phyloP scores from a whole-genome alignment of 2,329 filamentous ascomycete genomes.

The Cladosporium sp. region DNA sequence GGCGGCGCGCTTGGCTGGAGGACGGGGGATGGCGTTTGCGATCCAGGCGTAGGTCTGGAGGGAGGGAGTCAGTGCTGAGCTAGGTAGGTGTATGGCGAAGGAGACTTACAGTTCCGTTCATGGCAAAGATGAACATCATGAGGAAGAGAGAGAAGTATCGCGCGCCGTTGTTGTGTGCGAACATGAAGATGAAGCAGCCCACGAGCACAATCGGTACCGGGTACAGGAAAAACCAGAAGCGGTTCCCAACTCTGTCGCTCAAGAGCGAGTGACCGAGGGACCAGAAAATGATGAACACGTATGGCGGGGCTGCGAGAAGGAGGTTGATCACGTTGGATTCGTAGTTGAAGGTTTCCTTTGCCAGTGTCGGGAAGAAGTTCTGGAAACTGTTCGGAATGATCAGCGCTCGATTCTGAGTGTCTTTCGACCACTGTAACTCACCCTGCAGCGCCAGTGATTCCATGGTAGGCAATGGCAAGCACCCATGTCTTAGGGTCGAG shows the following conservation, averaged over 20 bases:
- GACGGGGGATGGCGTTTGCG: conserved; percentile 37
- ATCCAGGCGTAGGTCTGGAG: conserved; percentile 31
- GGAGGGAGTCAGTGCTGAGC: not conserved
- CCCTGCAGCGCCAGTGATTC: conserved; percentile 44
- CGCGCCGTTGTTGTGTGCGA: conserved; percentile 44
- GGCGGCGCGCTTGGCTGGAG: conserved; percentile 37
- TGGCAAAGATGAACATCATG: conserved; percentile 51
- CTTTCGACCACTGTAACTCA: conserved; percentile 26
- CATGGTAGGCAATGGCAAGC: conserved; percentile 41
- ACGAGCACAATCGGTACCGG: conserved; percentile 47
- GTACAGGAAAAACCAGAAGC: conserved; percentile 50
- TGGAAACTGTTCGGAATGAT: conserved; percentile 20
- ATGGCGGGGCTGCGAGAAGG: conserved; percentile 38
- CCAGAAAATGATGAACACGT: conserved; percentile 32
- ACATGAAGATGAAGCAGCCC: conserved; percentile 51
- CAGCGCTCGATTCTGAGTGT: not conserved
- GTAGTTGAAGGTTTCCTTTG: conserved; percentile 64
- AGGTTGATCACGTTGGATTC: conserved; percentile 48
- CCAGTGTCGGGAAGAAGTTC: conserved; percentile 31
- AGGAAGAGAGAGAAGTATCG: conserved; percentile 52
- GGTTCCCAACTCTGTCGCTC: conserved; percentile 40
- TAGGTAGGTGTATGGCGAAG: not conserved
- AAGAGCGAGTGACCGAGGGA: conserved; percentile 39
- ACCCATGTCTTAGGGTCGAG: conserved; percentile 46
- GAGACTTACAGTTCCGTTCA: conserved; percentile 40